Evolutionary conservation across 345 rosid species (phyloP), one percentile per base, ranked within the genome.

Genomic region (Atalantia buxifolia): DNA sequence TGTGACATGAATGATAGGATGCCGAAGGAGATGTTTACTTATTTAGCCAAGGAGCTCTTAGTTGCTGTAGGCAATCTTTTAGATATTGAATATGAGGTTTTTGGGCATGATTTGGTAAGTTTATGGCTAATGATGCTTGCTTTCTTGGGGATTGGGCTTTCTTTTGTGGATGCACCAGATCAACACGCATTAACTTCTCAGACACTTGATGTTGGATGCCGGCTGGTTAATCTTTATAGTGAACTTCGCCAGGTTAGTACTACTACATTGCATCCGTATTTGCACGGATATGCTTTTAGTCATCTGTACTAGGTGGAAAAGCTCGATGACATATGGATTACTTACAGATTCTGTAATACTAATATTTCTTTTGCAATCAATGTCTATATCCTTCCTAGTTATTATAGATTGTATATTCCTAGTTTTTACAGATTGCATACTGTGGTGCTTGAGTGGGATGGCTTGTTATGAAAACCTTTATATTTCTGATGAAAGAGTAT

Each of bases 201-300:
- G 79, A 78, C 85, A 70, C 73, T 89, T 9, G 76, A 79, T 62
- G 89, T 89, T 78, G 98, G 92, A 73, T 86, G 93, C 83, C 97
- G 90, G 83, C 84, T 96, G 79, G 83, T 96, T 84, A 80, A 85
- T 79, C 92, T 94, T 69, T 91, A 88, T 75, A 80, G 95, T 80
- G 97, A 94, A 45, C 93, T 96, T 71, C 95, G 95, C 65, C 97
- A 94, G 99, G 99, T 96, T 85, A 80, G 93, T 88, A 71, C 66
- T 82, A 77, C 25, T 33, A 31, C 24, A 28, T 78, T 60, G 36
- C 71, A 22, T 31, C 36, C 31, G 9, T 22, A 66, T 27, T 45
- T 21, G 27, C 12, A 22, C 61, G 38, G 66, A 28, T 45, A 25
- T 67, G 6, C 55, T 12, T 75, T 75, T 56, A 9, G 2, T 21